phyloP scores from a whole-genome alignment of 2,329 filamentous ascomycete species.

The Ophiobolus disseminans region DNA sequence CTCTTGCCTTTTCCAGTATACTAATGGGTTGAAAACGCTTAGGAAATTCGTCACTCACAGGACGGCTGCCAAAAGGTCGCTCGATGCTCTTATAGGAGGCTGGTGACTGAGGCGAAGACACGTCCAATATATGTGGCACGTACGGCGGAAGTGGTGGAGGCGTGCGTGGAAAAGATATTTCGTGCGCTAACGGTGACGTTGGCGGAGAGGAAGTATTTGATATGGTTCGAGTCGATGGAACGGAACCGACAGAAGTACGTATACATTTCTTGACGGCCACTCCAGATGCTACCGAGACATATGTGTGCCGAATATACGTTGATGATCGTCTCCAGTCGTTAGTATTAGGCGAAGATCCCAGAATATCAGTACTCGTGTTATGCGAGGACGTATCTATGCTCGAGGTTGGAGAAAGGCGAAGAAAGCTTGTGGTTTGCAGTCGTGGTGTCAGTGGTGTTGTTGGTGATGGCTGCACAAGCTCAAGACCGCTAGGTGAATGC shows the following conservation, averaged over 20 bases:
- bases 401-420: constrained; percentile 5
- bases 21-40: constrained; percentile 6
- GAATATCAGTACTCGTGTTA: constrained; percentile 4
- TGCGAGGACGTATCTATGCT: constrained; percentile 4
- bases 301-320: constrained; percentile 17
- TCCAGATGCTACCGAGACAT: constrained; percentile 9
- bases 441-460: constrained; percentile 15
- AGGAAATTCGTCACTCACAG: constrained; percentile 9
- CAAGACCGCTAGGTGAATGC: constrained; percentile 32
- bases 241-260: constrained; percentile 14
- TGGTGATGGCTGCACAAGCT: constrained; percentile 29
- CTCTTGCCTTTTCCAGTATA: constrained; percentile 31
- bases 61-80: no score
- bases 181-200: constrained; percentile 14
- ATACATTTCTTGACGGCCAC: constrained; percentile 10
- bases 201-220: constrained; percentile 13
- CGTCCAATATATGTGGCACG: not conserved
- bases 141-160: constrained; percentile 12
- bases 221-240: constrained; percentile 9
- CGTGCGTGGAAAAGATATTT: constrained; percentile 7
- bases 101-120: not conserved
- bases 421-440: constrained; percentile 4
- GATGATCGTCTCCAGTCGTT: constrained; percentile 17
- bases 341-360: constrained; percentile 6
- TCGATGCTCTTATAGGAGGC: not conserved